phyloP scores from a whole-genome alignment of 805 yeast species.

The Wickerhamomyces strasburgensis region DNA sequence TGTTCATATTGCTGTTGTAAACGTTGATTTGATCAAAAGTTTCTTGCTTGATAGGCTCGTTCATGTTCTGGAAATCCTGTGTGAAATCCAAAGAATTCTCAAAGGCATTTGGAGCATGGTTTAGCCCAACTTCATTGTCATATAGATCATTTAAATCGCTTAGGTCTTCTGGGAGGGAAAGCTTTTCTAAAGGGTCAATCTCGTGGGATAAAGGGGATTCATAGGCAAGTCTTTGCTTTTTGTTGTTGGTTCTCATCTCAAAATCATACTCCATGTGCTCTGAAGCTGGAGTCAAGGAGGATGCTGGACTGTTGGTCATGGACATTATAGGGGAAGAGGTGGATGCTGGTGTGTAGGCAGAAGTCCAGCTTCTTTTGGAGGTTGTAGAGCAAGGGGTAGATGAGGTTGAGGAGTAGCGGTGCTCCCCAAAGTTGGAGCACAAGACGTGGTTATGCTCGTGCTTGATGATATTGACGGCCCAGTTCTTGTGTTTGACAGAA shows the following conservation, averaged over 20 bases:
- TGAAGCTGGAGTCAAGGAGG: slow-evolving; percentile 14
- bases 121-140: slow-evolving; percentile 4
- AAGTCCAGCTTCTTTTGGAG: slow-evolving; percentile 19
- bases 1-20: no score
- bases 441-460: slow-evolving; percentile 20
- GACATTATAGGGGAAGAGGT: slow-evolving; percentile 18
- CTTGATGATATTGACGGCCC: slow-evolving; percentile 24
- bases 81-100: slow-evolving; percentile 6
- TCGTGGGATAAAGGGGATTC: slow-evolving; percentile 20
- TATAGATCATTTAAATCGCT: slow-evolving; percentile 16
- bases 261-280: slow-evolving; percentile 10
- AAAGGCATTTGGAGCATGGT: background rate
- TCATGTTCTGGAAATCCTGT: no score
- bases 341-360: slow-evolving; percentile 22
- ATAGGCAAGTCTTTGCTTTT: slow-evolving; percentile 4
- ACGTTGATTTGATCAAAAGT: no score
- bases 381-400: slow-evolving; percentile 11
- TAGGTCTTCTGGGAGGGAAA: slow-evolving; percentile 16
- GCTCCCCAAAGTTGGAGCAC: slow-evolving; percentile 23
- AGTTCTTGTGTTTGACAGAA: slow-evolving; percentile 22
- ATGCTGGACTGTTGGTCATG: slow-evolving; percentile 7
- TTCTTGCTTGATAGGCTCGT: no score
- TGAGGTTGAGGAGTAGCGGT: slow-evolving; percentile 7
- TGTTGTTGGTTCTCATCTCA: slow-evolving; percentile 11
- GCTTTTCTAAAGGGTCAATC: slow-evolving; percentile 15